phyloP scores from a whole-genome alignment of 805 yeast species.

The Pichia sporocuriosa region DNA sequence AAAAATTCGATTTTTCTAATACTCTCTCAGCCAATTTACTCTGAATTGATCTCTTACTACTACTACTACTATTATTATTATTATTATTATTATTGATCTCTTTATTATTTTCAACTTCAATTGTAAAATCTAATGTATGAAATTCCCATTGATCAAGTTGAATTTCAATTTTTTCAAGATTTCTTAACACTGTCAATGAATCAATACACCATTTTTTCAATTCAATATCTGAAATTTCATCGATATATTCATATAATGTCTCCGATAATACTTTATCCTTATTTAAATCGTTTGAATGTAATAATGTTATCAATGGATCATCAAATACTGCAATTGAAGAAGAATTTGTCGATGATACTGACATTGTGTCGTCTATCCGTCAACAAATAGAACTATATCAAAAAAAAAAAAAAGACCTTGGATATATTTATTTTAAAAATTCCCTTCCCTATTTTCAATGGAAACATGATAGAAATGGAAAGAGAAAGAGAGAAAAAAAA shows the following conservation, averaged over 20 bases:
- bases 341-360: no score
- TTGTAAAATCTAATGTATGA: slow-evolving; percentile 40
- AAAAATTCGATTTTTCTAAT: slow-evolving; percentile 25
- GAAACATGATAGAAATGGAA: no score
- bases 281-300: slow-evolving; percentile 43
- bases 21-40: slow-evolving; percentile 48
- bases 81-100: slow-evolving; percentile 9
- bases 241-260: slow-evolving; percentile 36
- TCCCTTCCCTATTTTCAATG: no score
- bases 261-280: slow-evolving; percentile 35
- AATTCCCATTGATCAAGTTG: slow-evolving; percentile 50
- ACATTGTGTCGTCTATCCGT: no score
- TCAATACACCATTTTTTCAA: slow-evolving; percentile 43
- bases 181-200: slow-evolving; percentile 40
- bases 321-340: slow-evolving; percentile 25
- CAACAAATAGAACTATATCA: no score
- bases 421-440: no score
- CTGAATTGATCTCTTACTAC: slow-evolving; percentile 8
- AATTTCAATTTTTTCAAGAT: slow-evolving; percentile 43
- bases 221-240: slow-evolving; percentile 38
- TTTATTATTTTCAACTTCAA: slow-evolving; percentile 9
- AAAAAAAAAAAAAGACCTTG: background rate
- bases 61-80: slow-evolving; percentile 8
- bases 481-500: no score
- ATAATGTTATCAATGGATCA: slow-evolving; percentile 42